Evolutionary conservation across 176 grass and related monocot species (phyloP).

Genomic region (Themeda triandra): DNA sequence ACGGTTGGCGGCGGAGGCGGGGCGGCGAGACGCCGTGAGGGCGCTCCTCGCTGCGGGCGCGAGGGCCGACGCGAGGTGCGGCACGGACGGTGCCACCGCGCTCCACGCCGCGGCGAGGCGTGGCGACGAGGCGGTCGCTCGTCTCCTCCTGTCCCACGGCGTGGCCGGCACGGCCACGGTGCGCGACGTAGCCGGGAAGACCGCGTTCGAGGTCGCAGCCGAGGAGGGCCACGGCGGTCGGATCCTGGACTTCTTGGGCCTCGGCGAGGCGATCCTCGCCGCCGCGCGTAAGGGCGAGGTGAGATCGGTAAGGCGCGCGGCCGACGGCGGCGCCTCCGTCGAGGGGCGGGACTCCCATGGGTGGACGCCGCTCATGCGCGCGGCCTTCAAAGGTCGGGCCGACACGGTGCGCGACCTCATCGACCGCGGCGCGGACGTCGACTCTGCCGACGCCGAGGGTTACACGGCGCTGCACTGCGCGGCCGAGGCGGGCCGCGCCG

Average conservation of each 20-base stretch:
- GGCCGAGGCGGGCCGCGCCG: conserved; percentile 35
- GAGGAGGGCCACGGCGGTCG: conserved; percentile 35
- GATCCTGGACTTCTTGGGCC: conserved; percentile 50
- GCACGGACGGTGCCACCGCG: conserved; percentile 32
- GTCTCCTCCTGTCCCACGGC: conserved; percentile 34
- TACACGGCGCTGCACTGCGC: conserved; percentile 73
- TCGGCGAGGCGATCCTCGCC: conserved; percentile 46
- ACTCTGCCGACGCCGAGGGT: conserved; percentile 47
- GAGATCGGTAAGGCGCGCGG: conserved; percentile 16
- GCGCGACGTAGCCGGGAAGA: conserved; percentile 47
- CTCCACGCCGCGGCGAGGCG: conserved; percentile 53
- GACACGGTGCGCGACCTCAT: conserved; percentile 46
- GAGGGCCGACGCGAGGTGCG: conserved; percentile 41
- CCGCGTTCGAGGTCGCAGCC: conserved; percentile 53
- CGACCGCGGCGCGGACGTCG: conserved; percentile 37
- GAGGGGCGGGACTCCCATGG: conserved; percentile 44
- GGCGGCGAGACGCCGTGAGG: conserved; percentile 39
- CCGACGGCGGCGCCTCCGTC: conserved; percentile 45
- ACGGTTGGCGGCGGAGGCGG: conserved; percentile 35
- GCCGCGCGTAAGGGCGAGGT: conserved; percentile 46
- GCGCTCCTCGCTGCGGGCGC: conserved; percentile 47
- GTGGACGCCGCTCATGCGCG: conserved; percentile 75
- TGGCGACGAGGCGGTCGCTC: conserved; percentile 44
- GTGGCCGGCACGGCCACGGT: conserved; percentile 38
- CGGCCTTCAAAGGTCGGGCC: conserved; percentile 51